phyloP scores from a whole-genome alignment of 2,329 filamentous ascomycete species.

The Ramularia collo-cygni region DNA sequence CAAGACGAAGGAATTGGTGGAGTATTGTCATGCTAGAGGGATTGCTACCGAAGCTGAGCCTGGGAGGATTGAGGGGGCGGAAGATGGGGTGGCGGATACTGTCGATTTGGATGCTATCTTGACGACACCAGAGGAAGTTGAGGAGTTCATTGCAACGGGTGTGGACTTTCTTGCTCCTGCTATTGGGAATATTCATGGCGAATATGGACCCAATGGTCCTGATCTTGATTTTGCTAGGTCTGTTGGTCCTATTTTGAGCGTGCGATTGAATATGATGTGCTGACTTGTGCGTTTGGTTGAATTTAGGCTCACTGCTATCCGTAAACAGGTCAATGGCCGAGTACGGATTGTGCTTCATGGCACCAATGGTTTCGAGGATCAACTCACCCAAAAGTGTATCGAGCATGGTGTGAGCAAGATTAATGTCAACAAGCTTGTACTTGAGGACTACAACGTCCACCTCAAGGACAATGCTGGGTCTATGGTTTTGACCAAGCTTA shows the following conservation, averaged over 20 bases:
- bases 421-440: slow-evolving; percentile 49
- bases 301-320: slow-evolving; percentile 39
- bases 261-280: not conserved
- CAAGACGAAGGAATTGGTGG: slow-evolving; percentile 55
- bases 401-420: slow-evolving; percentile 47
- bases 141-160: slow-evolving; percentile 63
- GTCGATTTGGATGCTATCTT: slow-evolving; percentile 55
- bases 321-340: slow-evolving; percentile 40
- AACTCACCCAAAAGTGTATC: slow-evolving; percentile 49
- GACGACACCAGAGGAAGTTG: slow-evolving; percentile 62
- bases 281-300: too few relatives aligned
- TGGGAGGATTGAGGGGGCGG: slow-evolving; percentile 63
- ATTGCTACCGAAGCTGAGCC: slow-evolving; percentile 67
- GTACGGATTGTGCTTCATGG: slow-evolving; percentile 52
- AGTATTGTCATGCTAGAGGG: slow-evolving; percentile 56
- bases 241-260: slow-evolving; percentile 1
- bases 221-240: slow-evolving; percentile 54
- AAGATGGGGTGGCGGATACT: slow-evolving; percentile 63
- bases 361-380: slow-evolving; percentile 48
- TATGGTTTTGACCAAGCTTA: slow-evolving; percentile 17
- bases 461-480: slow-evolving; percentile 17
- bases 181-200: slow-evolving; percentile 70
- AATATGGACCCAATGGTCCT: slow-evolving; percentile 58
- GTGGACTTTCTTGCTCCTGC: slow-evolving; percentile 69
- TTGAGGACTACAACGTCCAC: slow-evolving; percentile 36